Evolutionary conservation across 768 basidiomycete species (phyloP).

Genomic region (Lactifluus hygrophoroides): DNA sequence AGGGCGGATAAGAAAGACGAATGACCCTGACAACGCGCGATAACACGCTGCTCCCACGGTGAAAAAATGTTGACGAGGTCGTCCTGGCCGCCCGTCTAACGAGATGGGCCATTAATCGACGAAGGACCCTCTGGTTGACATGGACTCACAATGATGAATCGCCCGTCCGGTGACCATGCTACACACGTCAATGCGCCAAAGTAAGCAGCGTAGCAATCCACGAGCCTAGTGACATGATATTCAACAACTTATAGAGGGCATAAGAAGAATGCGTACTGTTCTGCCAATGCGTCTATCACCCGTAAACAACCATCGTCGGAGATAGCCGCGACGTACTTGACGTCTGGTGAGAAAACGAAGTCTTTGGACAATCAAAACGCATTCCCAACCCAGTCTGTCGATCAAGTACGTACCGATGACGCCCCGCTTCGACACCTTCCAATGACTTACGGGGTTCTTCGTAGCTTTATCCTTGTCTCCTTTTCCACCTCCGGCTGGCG

Average conservation of each 20-base stretch:
- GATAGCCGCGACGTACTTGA: conserved; percentile 80
- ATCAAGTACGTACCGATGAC: conserved; percentile 51
- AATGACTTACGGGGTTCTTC: conserved; percentile 89
- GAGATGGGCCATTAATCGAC: not conserved
- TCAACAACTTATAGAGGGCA: not conserved
- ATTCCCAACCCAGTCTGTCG: not conserved
- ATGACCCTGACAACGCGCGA: conserved; percentile 96
- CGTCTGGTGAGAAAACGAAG: conserved; percentile 90
- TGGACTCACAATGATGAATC: conserved; percentile 68
- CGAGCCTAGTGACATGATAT: conserved; percentile 44
- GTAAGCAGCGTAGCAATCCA: conserved; percentile 91
- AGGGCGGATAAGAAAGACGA: conserved; percentile 88
- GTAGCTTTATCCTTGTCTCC: conserved; percentile 55
- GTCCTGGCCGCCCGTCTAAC: conserved; percentile 91
- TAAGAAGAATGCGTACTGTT: conserved; percentile 49
- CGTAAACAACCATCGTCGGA: conserved; percentile 89
- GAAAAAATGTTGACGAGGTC: conserved; percentile 93
- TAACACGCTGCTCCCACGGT: conserved; percentile 86
- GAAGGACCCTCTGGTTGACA: not conserved
- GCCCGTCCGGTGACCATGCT: conserved; percentile 92
- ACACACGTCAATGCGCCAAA: conserved; percentile 88
- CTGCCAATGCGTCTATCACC: conserved; percentile 80
- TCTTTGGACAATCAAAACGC: conserved; percentile 41
- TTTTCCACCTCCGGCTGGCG: conserved; percentile 24
- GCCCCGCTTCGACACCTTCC: conserved; percentile 64